These are phyloP conservation scores for Thalassiosira ordinaria DNA, from an alignment of 352 stramenopile genomes.

Conservation along the genomic window DNA sequence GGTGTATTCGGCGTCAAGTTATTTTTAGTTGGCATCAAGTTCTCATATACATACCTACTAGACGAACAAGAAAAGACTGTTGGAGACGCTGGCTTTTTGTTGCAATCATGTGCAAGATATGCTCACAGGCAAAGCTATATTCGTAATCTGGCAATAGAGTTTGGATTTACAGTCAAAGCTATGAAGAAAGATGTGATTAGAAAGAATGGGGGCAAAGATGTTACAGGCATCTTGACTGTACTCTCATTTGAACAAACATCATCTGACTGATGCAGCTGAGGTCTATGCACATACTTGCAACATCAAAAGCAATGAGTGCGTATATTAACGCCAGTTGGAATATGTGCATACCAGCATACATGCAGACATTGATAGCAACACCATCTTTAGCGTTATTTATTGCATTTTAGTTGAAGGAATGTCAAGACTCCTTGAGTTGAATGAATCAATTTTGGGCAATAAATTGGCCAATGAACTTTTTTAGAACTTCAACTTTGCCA, in stretches of 20 bases:
- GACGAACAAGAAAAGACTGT: not conserved
- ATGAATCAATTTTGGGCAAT: not conserved
- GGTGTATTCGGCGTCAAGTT: too few relatives aligned
- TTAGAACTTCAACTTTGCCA: conserved; percentile 60
- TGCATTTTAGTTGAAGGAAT: too few relatives aligned
- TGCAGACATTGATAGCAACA: too few relatives aligned
- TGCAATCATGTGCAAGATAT: conserved; percentile 54
- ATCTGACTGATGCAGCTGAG: too few relatives aligned
- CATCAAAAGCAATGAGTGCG: too few relatives aligned
- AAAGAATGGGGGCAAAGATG: conserved; percentile 38
- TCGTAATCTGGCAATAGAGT: conserved; percentile 8
- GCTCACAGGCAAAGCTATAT: conserved; percentile 51
- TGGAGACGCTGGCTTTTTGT: not conserved
- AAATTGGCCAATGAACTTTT: too few relatives aligned
- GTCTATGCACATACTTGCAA: too few relatives aligned
- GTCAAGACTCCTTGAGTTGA: not conserved
- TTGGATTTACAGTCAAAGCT: conserved; percentile 17
- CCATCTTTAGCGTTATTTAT: too few relatives aligned
- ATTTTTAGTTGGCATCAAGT: too few relatives aligned
- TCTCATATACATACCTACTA: too few relatives aligned
- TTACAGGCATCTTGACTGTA: conserved; percentile 10
- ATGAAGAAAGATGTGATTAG: conserved; percentile 7
- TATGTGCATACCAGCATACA: too few relatives aligned
- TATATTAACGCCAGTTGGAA: too few relatives aligned
- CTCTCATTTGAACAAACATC: not conserved